Evolutionary conservation across 495 filamentous ascomycete species (phyloP).

Genomic region (Baudoinia panamericana): DNA sequence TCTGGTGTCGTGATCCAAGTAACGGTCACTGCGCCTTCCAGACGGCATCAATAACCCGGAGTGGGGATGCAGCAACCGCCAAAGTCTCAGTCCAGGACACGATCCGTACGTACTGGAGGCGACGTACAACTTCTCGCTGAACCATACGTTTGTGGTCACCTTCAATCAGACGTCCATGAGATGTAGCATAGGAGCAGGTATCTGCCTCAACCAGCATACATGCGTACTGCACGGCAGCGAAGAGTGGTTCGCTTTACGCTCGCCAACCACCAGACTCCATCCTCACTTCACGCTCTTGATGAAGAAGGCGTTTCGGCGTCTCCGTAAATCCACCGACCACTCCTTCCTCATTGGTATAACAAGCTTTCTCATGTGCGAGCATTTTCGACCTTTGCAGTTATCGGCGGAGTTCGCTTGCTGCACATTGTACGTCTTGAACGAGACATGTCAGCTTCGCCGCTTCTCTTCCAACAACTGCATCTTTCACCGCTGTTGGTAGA

Average conservation of each 20-base stretch:
- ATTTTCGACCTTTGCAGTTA: no score
- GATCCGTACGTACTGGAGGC: slow-evolving; percentile 28
- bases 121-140: slow-evolving; percentile 25
- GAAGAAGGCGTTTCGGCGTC: background rate
- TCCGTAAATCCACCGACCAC: background rate
- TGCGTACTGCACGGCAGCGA: background rate
- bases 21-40: no score
- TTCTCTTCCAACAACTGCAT: background rate
- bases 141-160: slow-evolving; percentile 7
- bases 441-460: background rate
- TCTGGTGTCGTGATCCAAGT: no score
- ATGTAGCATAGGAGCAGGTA: background rate
- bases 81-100: slow-evolving; percentile 29
- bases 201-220: background rate
- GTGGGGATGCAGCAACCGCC: slow-evolving; percentile 25
- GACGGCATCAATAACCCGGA: slow-evolving; percentile 32
- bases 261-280: no score
- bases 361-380: no score
- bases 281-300: no score
- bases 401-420: no score
- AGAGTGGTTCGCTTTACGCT: no score
- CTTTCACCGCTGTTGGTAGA: no score
- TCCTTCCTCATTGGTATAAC: background rate
- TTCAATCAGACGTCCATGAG: background rate
- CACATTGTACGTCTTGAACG: background rate